Conservation (phyloP, 1,284 basidiomycete species). For the Cutaneotrichosporon daszewskae region DNA sequence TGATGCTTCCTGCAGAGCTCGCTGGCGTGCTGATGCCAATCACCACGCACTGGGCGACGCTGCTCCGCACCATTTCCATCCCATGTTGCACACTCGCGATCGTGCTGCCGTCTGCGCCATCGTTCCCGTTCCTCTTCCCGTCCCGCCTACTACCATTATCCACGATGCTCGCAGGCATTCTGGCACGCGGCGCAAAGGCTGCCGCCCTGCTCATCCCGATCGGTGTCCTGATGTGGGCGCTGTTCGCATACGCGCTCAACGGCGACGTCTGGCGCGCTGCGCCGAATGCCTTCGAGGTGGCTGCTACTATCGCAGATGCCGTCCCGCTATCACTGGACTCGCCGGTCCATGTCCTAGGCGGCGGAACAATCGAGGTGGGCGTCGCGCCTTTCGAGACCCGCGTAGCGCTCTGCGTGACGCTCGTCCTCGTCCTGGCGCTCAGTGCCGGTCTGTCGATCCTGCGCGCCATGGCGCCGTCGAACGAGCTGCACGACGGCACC, state of each 20-base stretch:
- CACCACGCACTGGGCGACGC: constrained; percentile 2
- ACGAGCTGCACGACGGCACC: constrained; percentile 18
- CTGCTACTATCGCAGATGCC: no score
- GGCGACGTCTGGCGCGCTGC: constrained; percentile 16
- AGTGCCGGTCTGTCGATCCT: constrained; percentile 13
- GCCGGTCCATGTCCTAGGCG: not conserved
- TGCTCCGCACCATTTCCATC: constrained; percentile 11
- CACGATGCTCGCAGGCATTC: constrained; percentile 14
- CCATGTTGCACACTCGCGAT: constrained; percentile 14
- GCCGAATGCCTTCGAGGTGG: not conserved
- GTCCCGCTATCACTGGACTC: no score
- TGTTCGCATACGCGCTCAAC: constrained; percentile 18
- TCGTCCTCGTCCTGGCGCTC: constrained; percentile 16
- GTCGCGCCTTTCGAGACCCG: constrained; percentile 20
- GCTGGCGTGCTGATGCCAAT: constrained; percentile 10
- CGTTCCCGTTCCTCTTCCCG: constrained; percentile 13
- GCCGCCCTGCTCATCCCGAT: constrained; percentile 17
- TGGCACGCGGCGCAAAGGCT: constrained; percentile 17
- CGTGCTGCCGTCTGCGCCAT: constrained; percentile 12
- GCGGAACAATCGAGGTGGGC: constrained; percentile 14
- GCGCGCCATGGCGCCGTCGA: constrained; percentile 17
- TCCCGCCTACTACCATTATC: constrained; percentile 15
- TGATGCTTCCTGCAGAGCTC: constrained; percentile 16
- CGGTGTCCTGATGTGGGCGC: constrained; percentile 9
- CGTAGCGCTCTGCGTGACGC: constrained; percentile 14